Conservation (phyloP, 805 yeast genomes). For the Maudiozyma bulderi region DNA sequence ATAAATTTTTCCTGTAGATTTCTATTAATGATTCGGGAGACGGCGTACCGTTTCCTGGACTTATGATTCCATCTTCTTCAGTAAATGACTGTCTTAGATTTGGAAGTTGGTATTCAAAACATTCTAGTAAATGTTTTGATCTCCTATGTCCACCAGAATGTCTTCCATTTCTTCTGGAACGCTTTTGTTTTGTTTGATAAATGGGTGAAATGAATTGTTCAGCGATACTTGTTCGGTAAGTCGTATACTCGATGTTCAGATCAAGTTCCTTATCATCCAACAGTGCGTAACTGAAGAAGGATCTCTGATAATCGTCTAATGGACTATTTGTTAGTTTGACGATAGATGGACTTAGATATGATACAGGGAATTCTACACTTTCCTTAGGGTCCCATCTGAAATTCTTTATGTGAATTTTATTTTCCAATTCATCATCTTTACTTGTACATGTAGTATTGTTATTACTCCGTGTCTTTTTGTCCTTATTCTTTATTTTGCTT, state of each 20-base stretch:
- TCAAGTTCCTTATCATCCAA: constrained; percentile 2
- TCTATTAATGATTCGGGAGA: not conserved
- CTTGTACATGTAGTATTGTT: not conserved
- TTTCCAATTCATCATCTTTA: not conserved
- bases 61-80: not conserved
- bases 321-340: constrained; percentile 15
- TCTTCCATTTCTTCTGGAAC: not conserved
- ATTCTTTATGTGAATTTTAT: not conserved
- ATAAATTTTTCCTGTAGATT: not conserved
- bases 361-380: constrained; percentile 8
- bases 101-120: constrained; percentile 23
- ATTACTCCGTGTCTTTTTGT: not conserved
- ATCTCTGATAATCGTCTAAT: constrained; percentile 23
- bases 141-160: not conserved
- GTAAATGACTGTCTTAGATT: constrained; percentile 3
- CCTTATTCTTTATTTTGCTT: not conserved
- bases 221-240: not conserved
- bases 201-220: not conserved
- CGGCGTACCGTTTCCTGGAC: not conserved
- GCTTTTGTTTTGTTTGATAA: not conserved
- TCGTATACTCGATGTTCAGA: not conserved
- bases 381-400: not conserved
- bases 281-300: constrained; percentile 12
- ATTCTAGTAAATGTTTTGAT: constrained; percentile 6
- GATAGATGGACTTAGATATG: constrained; percentile 6